Evolutionary conservation across 2,329 filamentous ascomycete genomes (phyloP).

Genomic region (Davidsoniella australis): DNA sequence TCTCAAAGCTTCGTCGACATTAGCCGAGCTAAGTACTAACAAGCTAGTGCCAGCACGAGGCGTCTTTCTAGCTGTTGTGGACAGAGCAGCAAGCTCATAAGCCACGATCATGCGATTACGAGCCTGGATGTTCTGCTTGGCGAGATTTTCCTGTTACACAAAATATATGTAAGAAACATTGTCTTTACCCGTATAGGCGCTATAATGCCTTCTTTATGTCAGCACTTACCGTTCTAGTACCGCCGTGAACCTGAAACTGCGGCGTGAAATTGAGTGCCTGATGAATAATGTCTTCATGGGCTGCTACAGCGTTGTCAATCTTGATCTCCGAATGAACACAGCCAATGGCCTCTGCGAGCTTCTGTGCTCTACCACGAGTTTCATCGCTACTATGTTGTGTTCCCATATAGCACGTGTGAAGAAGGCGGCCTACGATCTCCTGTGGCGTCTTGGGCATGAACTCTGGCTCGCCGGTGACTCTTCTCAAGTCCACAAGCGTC

Average conservation of each 20-base stretch:
- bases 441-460: constrained; percentile 38
- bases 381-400: constrained; percentile 40
- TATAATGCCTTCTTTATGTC: background rate
- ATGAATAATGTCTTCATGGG: constrained; percentile 25
- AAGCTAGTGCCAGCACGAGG: constrained; percentile 35
- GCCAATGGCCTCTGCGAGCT: constrained; percentile 45
- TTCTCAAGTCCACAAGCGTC: constrained; percentile 17
- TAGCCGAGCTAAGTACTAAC: constrained; percentile 44
- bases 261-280: constrained; percentile 18
- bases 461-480: constrained; percentile 16
- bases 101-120: constrained; percentile 46
- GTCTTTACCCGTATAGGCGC: background rate
- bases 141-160: constrained; percentile 34
- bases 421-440: constrained; percentile 31
- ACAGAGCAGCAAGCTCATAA: constrained; percentile 45
- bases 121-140: constrained; percentile 52
- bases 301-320: constrained; percentile 50
- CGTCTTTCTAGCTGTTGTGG: constrained; percentile 39
- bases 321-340: constrained; percentile 56
- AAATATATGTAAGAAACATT: background rate
- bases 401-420: constrained; percentile 37
- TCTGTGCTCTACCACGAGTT: constrained; percentile 42
- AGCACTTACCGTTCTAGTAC: constrained; percentile 22
- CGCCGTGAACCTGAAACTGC: constrained; percentile 38
- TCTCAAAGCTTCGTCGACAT: constrained; percentile 32